Base-by-base conservation (phyloP, 1,284 basidiomycete genomes). In the Ustilago sp. region DNA sequence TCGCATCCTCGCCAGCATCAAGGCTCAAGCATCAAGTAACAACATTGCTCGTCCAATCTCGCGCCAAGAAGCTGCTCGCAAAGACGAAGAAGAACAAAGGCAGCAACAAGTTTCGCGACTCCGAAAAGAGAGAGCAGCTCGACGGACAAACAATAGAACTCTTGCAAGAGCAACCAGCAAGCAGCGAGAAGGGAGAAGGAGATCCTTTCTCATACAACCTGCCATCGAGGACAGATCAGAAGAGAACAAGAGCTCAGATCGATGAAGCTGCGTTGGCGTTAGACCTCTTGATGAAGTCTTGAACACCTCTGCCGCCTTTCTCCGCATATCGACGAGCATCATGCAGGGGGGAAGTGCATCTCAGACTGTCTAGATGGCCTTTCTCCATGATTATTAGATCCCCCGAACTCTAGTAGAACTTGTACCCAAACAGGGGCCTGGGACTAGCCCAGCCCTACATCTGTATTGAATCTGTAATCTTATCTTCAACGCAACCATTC, bases 211-310 rank as follows among this genome's bases (percentile, higher is more conserved):
- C 62, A 43, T 74, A 74, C 19, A 53, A 54, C 4, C 9, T 28
- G 9, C 34, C 53, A 5, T 64, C 65, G 8, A 53, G 17, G 0
- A 62, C 55, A 34, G 71, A 68, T 2, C 36, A 38, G 59, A 59
- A 55, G 15, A 60, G 63, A 7, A 74, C 71, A n/a, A 59, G 59
- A 19, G 39, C 36, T 4, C 66, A 74, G 56, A 62, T 68, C 3
- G 71, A 74, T 28, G 59, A 68, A 45, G 48, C 71, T n/a, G 63
- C 63, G 8, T 12, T 56, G 32, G 65, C 71, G 41, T 34, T 74
- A 39, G 59, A 68, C 41, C 32, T 59, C 28, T 35, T 73, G 53
- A 73, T 73, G 70, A 73, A 73, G 64, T 64, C 61, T 8, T 55
- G 35, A 43, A 23, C 23, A 28, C 23, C 23, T 28, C 23, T 28